Evolutionary conservation across 2,329 filamentous ascomycete species (phyloP), one percentile per base, ranked within the genome.

Genomic region (Cercospora sojina): DNA sequence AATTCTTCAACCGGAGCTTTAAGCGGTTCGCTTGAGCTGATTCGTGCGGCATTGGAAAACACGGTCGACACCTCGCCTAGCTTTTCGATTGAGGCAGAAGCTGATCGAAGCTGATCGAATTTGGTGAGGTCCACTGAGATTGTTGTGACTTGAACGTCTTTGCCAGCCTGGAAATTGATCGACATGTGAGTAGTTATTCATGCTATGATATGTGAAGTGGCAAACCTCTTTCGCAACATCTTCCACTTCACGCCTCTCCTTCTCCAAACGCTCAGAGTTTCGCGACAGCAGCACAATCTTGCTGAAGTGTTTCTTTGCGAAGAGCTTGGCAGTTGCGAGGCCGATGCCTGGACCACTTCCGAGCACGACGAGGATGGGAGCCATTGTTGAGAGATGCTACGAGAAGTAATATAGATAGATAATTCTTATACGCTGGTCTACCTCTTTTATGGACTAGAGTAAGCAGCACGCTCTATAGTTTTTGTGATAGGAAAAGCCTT

Each of bases 341-440:
- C 68, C 68, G 18, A 70, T 70, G 18, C 68, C 68, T 5, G 68
- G 68, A 5, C 68, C 66, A 2, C 51, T 62, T 35, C 66, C 66
- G 6, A 68, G 53, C 43, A 68, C 59, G 32, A 65, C 47, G 12
- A 67, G 62, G 16, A 67, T 31, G 12, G 66, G 58, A 18, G 41
- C 31, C 43, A 60, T 67, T 43, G 12, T 55, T 53, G 41, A 53
- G 31, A 18, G 49, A 38, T 2, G 23, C 20, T 12, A 3, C 38
- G 32, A 3, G 1, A 35, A 20, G 10, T 12, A n/a, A n/a, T 27
- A 3, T 29, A n/a, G n/a, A n/a, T n/a, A n/a, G n/a, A n/a, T n/a
- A n/a, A n/a, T n/a, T n/a, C n/a, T n/a, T n/a, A n/a, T n/a, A n/a
- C n/a, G n/a, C n/a, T n/a, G n/a, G n/a, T n/a, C n/a, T n/a, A n/a